These are phyloP conservation scores for Actinidia chinensis DNA, from an alignment of 179 eudicot species.

Conservation along the genomic window DNA sequence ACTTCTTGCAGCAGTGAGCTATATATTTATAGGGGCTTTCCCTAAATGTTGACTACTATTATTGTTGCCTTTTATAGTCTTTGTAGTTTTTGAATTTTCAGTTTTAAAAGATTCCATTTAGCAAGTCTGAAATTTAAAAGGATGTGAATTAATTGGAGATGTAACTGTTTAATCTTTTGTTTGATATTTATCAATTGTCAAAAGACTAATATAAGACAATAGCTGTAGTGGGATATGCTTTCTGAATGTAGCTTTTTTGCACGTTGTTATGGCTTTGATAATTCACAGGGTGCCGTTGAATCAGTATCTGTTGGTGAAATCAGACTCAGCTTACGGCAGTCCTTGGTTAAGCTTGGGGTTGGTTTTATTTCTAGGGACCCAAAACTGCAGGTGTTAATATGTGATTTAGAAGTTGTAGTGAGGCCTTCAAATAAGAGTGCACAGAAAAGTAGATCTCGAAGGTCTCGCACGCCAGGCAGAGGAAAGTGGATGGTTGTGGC, in stretches of 20 bases:
- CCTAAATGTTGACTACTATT: background rate
- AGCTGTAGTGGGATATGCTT: background rate
- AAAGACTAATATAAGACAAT: background rate
- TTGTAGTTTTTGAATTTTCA: conserved; percentile 16
- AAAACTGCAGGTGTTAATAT: conserved; percentile 68
- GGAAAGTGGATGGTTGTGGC: conserved; percentile 94
- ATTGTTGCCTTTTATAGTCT: background rate
- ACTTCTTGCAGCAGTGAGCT: background rate
- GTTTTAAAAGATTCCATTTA: conserved; percentile 1
- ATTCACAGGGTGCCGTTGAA: conserved; percentile 85
- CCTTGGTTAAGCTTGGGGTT: conserved; percentile 87
- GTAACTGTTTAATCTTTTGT: background rate
- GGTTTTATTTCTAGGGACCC: conserved; percentile 95
- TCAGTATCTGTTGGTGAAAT: conserved; percentile 92
- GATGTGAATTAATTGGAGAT: background rate
- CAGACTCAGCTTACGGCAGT: conserved; percentile 85
- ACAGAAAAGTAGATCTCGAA: conserved; percentile 53
- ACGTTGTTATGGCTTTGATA: conserved; percentile 19
- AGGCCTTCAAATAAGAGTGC: conserved; percentile 59
- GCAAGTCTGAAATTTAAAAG: background rate
- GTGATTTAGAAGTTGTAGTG: conserved; percentile 78
- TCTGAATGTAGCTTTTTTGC: conserved; percentile 7
- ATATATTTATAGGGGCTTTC: background rate
- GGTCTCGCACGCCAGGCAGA: conserved; percentile 66
- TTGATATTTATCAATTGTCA: background rate